These are phyloP conservation scores for Cucurbita pepo DNA, from an alignment of 306 rosid species.

Conservation along the genomic window DNA sequence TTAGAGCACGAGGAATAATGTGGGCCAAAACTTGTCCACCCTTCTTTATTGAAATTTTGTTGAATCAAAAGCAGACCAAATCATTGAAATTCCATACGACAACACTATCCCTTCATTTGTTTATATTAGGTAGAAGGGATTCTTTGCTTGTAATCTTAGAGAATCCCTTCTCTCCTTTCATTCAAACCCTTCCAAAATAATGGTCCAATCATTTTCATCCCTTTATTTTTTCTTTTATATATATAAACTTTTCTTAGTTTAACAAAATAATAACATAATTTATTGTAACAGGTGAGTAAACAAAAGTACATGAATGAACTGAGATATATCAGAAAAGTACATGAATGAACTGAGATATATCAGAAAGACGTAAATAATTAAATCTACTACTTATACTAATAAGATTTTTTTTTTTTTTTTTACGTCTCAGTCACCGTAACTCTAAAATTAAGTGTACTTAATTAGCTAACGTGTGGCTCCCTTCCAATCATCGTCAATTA, in stretches of 20 bases:
- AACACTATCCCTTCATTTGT: slow-evolving; percentile 18
- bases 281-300: too few species aligned
- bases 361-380: too few species aligned
- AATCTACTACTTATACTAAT: too few species aligned
- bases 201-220: slow-evolving; percentile 56
- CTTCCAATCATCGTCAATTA: background rate
- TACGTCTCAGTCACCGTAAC: too few species aligned
- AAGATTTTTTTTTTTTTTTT: too few species aligned
- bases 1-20: background rate
- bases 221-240: background rate
- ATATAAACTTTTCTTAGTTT: background rate
- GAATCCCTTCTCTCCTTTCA: slow-evolving; percentile 21
- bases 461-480: too few species aligned
- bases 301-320: too few species aligned
- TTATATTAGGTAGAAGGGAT: slow-evolving; percentile 20
- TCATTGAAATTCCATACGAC: slow-evolving; percentile 19
- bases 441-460: too few species aligned
- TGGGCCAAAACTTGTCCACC: slow-evolving; percentile 8
- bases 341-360: too few species aligned
- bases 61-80: slow-evolving; percentile 46
- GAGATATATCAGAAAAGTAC: too few species aligned
- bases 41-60: slow-evolving; percentile 61
- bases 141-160: slow-evolving; percentile 49
- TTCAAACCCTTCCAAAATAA: slow-evolving; percentile 14
- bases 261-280: too few species aligned